Percentiles rank a stretch among this genome's conserved stretches.
phyloP scores from a whole-genome alignment of 2,329 filamentous ascomycete species.

The Fusarium multiceps region DNA sequence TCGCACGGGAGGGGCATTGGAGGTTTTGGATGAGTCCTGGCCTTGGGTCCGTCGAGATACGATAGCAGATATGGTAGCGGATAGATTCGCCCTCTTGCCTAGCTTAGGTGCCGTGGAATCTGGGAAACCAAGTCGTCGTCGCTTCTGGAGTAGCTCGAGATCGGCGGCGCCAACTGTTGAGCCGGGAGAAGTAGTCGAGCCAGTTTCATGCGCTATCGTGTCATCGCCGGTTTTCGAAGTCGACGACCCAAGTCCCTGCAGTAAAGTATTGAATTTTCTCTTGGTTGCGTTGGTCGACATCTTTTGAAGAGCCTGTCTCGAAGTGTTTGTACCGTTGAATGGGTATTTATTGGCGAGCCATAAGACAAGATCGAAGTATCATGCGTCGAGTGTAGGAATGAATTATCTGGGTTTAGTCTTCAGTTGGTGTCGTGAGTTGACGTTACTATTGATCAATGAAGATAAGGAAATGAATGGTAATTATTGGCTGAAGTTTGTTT shows the following conservation, averaged over 20 bases:
- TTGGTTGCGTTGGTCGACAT: constrained; percentile 78
- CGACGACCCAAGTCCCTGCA: constrained; percentile 71
- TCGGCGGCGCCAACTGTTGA: constrained; percentile 41
- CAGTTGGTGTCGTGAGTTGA: not conserved
- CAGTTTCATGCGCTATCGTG: not conserved
- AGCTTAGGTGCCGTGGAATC: constrained; percentile 54
- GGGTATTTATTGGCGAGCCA: not conserved
- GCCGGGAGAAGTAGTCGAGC: constrained; percentile 22
- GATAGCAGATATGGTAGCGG: constrained; percentile 41
- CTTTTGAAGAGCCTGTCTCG: constrained; percentile 29
- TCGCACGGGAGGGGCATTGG: constrained; percentile 61
- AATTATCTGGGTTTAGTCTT: not conserved
- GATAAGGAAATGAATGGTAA: not conserved
- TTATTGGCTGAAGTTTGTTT: constrained; percentile 18
- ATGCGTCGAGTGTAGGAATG: not conserved
- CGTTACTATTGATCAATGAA: not conserved
- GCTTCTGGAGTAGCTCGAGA: constrained; percentile 62
- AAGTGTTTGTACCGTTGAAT: not conserved
- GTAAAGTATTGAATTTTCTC: constrained; percentile 81
- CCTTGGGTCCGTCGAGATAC: constrained; percentile 41
- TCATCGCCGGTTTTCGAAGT: constrained; percentile 32
- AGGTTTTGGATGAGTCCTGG: constrained; percentile 35
- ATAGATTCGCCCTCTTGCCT: constrained; percentile 33
- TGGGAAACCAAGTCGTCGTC: constrained; percentile 61
- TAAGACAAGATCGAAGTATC: not conserved